Base-by-base conservation (phyloP, 768 basidiomycete species). In the Phanerodontia chrysosporium region DNA sequence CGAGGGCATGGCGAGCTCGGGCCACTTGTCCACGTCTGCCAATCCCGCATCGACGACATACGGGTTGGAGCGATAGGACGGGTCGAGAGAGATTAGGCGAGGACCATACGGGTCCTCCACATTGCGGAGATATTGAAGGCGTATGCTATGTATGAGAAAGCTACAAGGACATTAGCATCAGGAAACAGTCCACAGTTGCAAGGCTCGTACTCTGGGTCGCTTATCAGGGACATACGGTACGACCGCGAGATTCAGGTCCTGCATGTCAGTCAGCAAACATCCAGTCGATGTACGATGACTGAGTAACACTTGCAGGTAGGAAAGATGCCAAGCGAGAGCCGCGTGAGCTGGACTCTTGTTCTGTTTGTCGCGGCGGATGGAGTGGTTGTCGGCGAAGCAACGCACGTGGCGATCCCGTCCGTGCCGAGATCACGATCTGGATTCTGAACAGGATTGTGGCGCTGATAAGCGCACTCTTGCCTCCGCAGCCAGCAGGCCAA, bases 61-160 rank as follows among this genome's bases (percentile, higher is more conserved):
- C 0, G 92, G 87, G 68, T 95, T 96, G 13, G 86, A 78, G 18
- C 83, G 75, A 75, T 92, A 90, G 0, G 84, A 80, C 0, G 89
- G 87, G 67, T 87, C 86, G 51, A 95, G 77, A 6, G 91, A 83
- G 65, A 97, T 86, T 67, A 96, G 78, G 29, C 92, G 83, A 0
- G 86, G 75, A 14, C 90, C 90, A 67, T 95, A 92, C 0, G 88
- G 86, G 67, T 97, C 95, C 58, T 93, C 89, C 42, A 93, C 85
- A 64, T 88, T 84, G 60, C 93, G 89, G n/a, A 98, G 78, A 69
- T 95, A 94, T 13, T 88, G 84, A 27, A 98, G 77, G 5, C 95
- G 87, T 5, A 97, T 77, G 63, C 82, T 84, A 70, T 97, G 95
- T 8, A 95, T 89, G 36, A 96, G 78, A 69, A 86, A 84, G 48